Base-by-base conservation (phyloP, 2,329 filamentous ascomycete genomes). In the Penicillium sp. region DNA sequence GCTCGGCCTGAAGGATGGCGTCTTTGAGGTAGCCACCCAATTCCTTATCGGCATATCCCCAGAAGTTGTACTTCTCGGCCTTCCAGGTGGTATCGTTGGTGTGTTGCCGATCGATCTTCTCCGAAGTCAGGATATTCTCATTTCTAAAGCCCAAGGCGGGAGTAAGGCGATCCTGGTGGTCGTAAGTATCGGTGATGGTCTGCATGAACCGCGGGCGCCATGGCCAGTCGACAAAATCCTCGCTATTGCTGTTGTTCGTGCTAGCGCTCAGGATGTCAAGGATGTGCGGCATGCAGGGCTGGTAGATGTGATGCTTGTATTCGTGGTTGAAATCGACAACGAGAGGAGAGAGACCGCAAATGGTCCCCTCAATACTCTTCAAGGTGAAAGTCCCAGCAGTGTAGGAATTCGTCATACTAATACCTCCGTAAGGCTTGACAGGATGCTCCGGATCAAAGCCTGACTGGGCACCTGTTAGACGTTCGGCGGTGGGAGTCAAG, bases 321-420 rank as follows among this genome's bases (percentile, higher is more conserved):
- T 74, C 71, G 14, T 62, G 57, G 23, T 73, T 72, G 44, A 71
- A 71, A 31, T 74, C 70, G 3, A 62, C 68, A 3, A 70, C 59
- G 3, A 74, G 51, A 0, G 72, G 72, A 0, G 60, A 56, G 4
- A 72, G 45, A 22, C 71, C 71, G 37, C 71, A 74, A 8, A 72
- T 48, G 14, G 68, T 69, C 1, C 61, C 71, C 1, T 62, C 57
- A n/a, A 73, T 46, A 50, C 70, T 73, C 54, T 74, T 74, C 16
- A 72, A 57, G 0, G 71, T 74, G 32, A 71, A 73, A 0, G 72
- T 73, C 11, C 64, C 63, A 0, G 68, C 59, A 0, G 72, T 73
- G 39, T 70, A 68, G 0, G 69, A 69, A n/a, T 64, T 57, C 8
- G 66, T 67, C n/a, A 65, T 67, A 36, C 61, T 69, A 37, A 74